These are phyloP conservation scores for Gnetum montanum DNA, from an alignment of 75 land plant species.

Conservation along the genomic window DNA sequence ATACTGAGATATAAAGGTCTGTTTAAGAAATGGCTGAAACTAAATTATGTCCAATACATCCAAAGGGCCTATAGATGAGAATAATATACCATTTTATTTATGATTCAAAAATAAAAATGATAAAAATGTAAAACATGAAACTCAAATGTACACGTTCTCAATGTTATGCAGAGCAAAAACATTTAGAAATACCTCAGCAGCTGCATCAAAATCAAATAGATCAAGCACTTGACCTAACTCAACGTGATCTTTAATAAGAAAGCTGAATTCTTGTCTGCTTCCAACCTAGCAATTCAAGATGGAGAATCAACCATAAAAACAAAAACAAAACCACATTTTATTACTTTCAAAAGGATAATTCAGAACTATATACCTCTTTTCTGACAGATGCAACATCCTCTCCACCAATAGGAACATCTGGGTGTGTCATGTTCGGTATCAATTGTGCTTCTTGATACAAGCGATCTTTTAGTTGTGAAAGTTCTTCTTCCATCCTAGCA, in stretches of 20 bases:
- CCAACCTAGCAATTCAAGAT: constrained; percentile 58
- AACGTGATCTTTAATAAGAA: constrained; percentile 78
- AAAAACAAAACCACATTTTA: background rate
- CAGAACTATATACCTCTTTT: constrained; percentile 68
- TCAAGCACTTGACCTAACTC: constrained; percentile 83
- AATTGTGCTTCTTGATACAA: constrained; percentile 83
- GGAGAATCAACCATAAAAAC: background rate
- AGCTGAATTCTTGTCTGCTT: constrained; percentile 48
- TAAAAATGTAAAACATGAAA: too few relatives aligned
- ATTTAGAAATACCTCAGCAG: constrained; percentile 96
- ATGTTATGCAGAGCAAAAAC: too few relatives aligned
- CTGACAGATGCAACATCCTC: constrained; percentile 69
- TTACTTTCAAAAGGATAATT: background rate
- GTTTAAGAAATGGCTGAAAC: too few relatives aligned
- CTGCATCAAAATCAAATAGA: constrained; percentile 89
- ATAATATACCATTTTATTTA: too few relatives aligned
- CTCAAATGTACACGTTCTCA: too few relatives aligned
- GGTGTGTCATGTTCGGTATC: constrained; percentile 90
- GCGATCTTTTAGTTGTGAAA: constrained; percentile 44
- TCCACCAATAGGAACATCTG: constrained; percentile 81
- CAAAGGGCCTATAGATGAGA: too few relatives aligned
- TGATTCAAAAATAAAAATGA: too few relatives aligned
- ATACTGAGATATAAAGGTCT: too few relatives aligned
- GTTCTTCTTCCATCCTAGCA: constrained; percentile 57
- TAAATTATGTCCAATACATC: too few relatives aligned